Evolutionary conservation across 306 rosid genomes (phyloP).

Genomic region (Fragaria iinumae): DNA sequence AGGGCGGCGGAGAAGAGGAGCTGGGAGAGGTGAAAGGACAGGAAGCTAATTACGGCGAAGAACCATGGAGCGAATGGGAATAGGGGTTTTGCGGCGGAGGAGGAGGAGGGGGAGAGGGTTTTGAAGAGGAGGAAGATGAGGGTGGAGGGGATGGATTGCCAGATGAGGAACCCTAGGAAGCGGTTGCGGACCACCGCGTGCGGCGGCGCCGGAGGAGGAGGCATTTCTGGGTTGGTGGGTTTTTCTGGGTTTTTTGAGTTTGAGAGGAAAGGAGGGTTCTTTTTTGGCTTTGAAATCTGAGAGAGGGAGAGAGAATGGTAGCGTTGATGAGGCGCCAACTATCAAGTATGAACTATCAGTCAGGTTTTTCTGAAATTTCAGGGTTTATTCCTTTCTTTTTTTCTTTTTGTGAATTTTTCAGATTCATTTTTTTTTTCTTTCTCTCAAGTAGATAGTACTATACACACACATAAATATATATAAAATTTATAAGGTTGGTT

Average conservation of each 20-base stretch:
- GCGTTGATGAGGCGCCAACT: neutral
- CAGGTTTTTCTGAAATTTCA: too few relatives aligned
- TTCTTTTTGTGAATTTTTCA: too few relatives aligned
- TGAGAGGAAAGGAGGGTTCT: neutral
- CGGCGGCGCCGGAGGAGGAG: conserved; percentile 19
- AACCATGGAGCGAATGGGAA: conserved; percentile 34
- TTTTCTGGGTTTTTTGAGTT: neutral
- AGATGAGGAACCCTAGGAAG: conserved; percentile 65
- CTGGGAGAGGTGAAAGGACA: conserved; percentile 58
- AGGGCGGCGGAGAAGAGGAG: conserved; percentile 72
- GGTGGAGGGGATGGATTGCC: conserved; percentile 90
- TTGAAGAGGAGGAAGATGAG: conserved; percentile 50
- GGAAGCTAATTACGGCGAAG: conserved; percentile 33
- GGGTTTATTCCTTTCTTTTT: too few relatives aligned
- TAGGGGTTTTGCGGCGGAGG: neutral
- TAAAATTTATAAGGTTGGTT: too few relatives aligned
- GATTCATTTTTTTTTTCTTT: too few relatives aligned
- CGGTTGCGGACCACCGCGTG: conserved; percentile 53
- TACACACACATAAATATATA: too few relatives aligned
- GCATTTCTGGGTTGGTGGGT: conserved; percentile 5
- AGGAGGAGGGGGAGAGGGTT: conserved; percentile 31
- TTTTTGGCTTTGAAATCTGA: neutral
- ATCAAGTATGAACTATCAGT: too few relatives aligned
- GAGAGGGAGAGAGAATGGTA: neutral
- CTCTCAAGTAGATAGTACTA: too few relatives aligned